Evolutionary conservation across 768 basidiomycete genomes (phyloP).

Genomic region (Russula brevipes): DNA sequence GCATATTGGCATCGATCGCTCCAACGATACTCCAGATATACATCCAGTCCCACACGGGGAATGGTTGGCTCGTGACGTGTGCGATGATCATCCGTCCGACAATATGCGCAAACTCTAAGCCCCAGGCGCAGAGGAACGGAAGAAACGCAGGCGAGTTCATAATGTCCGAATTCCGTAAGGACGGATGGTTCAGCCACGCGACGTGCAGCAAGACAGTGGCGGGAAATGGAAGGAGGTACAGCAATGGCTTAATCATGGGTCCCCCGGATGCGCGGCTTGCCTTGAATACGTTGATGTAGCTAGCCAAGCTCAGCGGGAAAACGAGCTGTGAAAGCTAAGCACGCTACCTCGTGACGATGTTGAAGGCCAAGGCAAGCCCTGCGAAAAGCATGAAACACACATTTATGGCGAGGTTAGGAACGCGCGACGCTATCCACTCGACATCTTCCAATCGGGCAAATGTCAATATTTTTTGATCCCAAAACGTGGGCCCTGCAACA

Average conservation of each 20-base stretch:
- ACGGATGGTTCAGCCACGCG: slow-evolving; percentile 73
- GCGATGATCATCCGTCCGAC: slow-evolving; percentile 91
- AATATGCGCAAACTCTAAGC: slow-evolving; percentile 83
- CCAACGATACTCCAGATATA: slow-evolving; percentile 79
- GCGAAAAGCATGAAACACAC: slow-evolving; percentile 85
- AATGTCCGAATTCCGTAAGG: slow-evolving; percentile 56
- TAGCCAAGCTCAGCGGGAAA: slow-evolving; percentile 30
- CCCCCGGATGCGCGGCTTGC: slow-evolving; percentile 42
- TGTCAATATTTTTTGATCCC: slow-evolving; percentile 67
- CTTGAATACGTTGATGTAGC: slow-evolving; percentile 78
- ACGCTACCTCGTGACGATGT: slow-evolving; percentile 67
- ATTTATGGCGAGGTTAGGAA: slow-evolving; percentile 74
- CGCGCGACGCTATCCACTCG: slow-evolving; percentile 38
- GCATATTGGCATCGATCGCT: slow-evolving; percentile 78
- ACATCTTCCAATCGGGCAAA: slow-evolving; percentile 51
- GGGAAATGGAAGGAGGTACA: slow-evolving; percentile 76
- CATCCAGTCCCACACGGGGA: slow-evolving; percentile 84
- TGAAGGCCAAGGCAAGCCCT: slow-evolving; percentile 63
- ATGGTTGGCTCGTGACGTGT: slow-evolving; percentile 77
- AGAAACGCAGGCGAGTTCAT: slow-evolving; percentile 73
- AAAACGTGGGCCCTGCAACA: slow-evolving; percentile 63
- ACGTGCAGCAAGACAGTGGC: slow-evolving; percentile 66
- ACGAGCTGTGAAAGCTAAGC: not conserved
- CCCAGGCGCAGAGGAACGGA: slow-evolving; percentile 90
- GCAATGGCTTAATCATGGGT: slow-evolving; percentile 50